These are phyloP conservation scores for Penicillium flavigenum DNA, from an alignment of 495 filamentous ascomycete species.

Conservation along the genomic window DNA sequence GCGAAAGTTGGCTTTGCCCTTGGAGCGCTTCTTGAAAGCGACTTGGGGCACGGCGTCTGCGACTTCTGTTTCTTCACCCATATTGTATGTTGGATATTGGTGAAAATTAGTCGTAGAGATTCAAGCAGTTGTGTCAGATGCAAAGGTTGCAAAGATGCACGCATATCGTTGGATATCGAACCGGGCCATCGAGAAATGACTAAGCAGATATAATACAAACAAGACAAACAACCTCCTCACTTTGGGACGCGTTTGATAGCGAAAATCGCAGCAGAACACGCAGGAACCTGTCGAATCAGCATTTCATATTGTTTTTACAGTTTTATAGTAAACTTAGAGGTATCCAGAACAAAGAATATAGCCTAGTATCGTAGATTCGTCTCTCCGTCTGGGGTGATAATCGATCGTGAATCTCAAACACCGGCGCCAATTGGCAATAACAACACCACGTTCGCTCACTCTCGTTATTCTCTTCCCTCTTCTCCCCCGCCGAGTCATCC, in stretches of 20 bases:
- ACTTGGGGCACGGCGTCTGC: conserved; percentile 29
- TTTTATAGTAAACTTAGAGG: background rate
- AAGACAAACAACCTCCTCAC: conserved; percentile 19
- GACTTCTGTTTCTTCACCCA: conserved; percentile 20
- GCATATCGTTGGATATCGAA: conserved; percentile 11
- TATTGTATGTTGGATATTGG: background rate
- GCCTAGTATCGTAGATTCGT: background rate
- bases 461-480: conserved; percentile 22
- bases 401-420: conserved; percentile 17
- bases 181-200: conserved; percentile 1
- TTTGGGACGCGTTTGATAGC: conserved; percentile 15
- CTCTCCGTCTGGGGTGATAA: background rate
- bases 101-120: background rate
- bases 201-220: conserved; percentile 21
- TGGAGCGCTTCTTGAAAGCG: conserved; percentile 83
- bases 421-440: conserved; percentile 26
- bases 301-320: background rate
- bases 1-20: conserved; percentile 72
- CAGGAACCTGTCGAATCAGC: conserved; percentile 11
- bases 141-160: background rate
- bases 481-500: conserved; percentile 29
- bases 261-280: conserved; percentile 18
- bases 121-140: background rate
- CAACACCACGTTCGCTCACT: conserved; percentile 15
- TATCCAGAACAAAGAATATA: background rate